Evolutionary conservation across 2,329 filamentous ascomycete genomes (phyloP), one percentile per base, ranked within the genome.

Genomic region (Hypoxylon sp.): DNA sequence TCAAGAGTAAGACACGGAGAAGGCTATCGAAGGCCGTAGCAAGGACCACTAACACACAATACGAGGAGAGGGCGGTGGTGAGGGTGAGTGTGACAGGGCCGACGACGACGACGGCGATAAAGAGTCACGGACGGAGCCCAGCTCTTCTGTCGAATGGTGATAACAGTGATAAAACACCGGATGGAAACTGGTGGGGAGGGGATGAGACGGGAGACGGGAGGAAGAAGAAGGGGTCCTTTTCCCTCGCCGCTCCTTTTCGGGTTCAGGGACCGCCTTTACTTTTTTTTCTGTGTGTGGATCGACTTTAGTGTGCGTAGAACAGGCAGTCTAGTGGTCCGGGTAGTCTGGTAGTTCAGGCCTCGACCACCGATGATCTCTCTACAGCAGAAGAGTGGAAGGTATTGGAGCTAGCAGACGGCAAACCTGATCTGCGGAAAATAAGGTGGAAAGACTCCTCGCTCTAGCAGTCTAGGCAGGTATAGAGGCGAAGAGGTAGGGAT

Each of bases 341-440:
- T n/a, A n/a, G n/a, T n/a, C n/a, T n/a, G n/a, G n/a, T n/a, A n/a
- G n/a, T n/a, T n/a, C 33, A 58, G 54, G 61, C 54, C 67, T 67
- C 65, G 68, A 67, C 67, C 64, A 62, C 60, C 46, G 67, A 53
- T 63, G 68, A 69, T 68, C 67, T 66, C 67, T 64, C 65, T 67
- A 58, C 65, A n/a, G n/a, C n/a, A n/a, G n/a, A n/a, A n/a, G n/a
- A n/a, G 58, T 62, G 50, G 52, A 62, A 23, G 3, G 13, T 35
- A 35, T 15, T 33, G 29, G 48, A 63, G 56, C 51, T 58, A 56
- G 48, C 37, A 51, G 47, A 56, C 35, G n/a, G 26, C 48, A 58
- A 55, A 55, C 31, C 58, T 60, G 55, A 58, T 55, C 37, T 47
- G 58, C 60, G 51, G 56, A 50, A 56, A 62, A 53, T 55, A 60